phyloP scores from a whole-genome alignment of 2,329 filamentous ascomycete genomes.

The Aspergillus sojae region DNA sequence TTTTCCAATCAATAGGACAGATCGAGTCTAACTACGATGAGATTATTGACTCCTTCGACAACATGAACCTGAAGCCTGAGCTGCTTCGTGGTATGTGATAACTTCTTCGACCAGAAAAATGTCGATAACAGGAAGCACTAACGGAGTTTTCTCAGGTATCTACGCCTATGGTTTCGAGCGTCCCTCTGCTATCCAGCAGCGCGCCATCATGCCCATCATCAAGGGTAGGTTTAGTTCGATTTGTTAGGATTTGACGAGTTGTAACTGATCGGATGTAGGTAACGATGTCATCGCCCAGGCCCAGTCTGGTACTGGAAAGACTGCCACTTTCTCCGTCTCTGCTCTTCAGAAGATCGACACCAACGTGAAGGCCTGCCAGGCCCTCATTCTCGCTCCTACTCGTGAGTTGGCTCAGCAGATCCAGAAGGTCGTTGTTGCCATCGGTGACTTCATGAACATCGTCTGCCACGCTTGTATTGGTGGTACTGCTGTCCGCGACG shows the following conservation, averaged over 20 bases:
- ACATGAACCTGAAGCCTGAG: conserved; percentile 96
- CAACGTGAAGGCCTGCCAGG: conserved; percentile 94
- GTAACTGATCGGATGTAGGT: conserved; percentile 53
- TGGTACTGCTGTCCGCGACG: conserved; percentile 95
- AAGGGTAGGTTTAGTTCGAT: conserved; percentile 70
- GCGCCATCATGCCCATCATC: conserved; percentile 99
- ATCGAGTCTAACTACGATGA: conserved; percentile 99
- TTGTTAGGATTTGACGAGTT: neutral
- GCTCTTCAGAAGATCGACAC: conserved; percentile 98
- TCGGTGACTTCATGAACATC: conserved; percentile 99
- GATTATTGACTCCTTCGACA: conserved; percentile 98
- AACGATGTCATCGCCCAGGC: conserved; percentile 99
- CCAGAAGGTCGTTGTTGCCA: conserved; percentile 97
- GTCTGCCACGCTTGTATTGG: conserved; percentile 99
- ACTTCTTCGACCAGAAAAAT: conserved; percentile 19
- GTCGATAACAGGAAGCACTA: conserved; percentile 32
- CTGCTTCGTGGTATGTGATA: conserved; percentile 80
- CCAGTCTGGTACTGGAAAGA: conserved; percentile 99
- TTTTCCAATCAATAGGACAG: conserved; percentile 67
- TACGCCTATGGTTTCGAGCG: conserved; percentile 99
- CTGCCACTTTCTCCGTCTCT: conserved; percentile 98
- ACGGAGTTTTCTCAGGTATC: conserved; percentile 62
- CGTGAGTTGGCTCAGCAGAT: conserved; percentile 99
- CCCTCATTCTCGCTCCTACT: conserved; percentile 94
- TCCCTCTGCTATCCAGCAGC: conserved; percentile 99